Evolutionary conservation across 805 yeast species (phyloP).

Genomic region (Saturnispora kantuleensis): DNA sequence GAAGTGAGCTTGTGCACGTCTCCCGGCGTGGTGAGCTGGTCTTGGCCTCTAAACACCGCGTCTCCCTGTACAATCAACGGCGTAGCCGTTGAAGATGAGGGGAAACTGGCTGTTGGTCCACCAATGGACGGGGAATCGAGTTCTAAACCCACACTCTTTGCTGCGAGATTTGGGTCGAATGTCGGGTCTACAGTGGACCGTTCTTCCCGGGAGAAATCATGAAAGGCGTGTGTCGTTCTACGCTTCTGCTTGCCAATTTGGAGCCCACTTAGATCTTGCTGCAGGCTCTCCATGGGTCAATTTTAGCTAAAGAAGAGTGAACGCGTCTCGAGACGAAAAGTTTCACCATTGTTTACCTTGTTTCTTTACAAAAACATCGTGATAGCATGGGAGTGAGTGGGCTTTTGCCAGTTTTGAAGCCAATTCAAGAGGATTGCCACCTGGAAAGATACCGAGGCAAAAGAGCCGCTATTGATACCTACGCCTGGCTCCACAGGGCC

Average conservation of each 20-base stretch:
- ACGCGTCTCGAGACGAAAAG: neutral
- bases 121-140: constrained; percentile 4
- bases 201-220: constrained; percentile 15
- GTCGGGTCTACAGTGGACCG: constrained; percentile 7
- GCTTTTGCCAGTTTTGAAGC: constrained; percentile 65
- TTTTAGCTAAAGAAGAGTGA: neutral
- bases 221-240: constrained; percentile 22
- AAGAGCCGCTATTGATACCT: constrained; percentile 87
- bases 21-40: no score
- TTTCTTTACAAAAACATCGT: neutral
- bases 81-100: neutral
- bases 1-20: constrained; percentile 7
- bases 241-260: neutral
- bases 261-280: neutral
- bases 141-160: constrained; percentile 20
- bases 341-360: constrained; percentile 4
- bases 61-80: neutral
- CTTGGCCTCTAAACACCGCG: neutral
- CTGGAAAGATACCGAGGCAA: constrained; percentile 59
- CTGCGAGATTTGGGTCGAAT: constrained; percentile 28
- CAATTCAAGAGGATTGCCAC: constrained; percentile 53
- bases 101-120: neutral
- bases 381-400: constrained; percentile 72
- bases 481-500: constrained; percentile 92
- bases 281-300: neutral